A percentile compares a stretch with the other conserved stretches of the same genome.
phyloP scores from a whole-genome alignment of 768 basidiomycete genomes.

The Saitozyma sp. region DNA sequence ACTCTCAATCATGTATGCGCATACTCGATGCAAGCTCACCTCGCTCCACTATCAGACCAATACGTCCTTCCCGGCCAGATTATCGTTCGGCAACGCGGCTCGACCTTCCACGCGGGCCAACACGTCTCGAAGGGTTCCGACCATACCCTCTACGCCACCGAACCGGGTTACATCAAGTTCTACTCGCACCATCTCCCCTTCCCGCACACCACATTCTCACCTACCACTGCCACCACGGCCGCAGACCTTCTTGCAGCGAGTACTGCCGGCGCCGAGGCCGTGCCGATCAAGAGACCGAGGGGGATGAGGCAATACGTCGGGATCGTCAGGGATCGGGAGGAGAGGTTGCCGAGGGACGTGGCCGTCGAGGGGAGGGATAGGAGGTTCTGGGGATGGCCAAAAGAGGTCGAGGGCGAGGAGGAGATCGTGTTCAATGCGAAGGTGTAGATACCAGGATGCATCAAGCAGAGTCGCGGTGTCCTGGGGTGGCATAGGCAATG shows the following conservation, averaged over 20 bases:
- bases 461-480: no score
- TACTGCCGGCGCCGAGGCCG: conserved; percentile 57
- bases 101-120: conserved; percentile 88
- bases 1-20: background rate
- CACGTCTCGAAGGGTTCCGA: conserved; percentile 90
- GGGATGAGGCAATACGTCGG: conserved; percentile 60
- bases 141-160: conserved; percentile 87
- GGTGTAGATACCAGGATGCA: no score
- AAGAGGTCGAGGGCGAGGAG: conserved; percentile 1
- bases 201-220: conserved; percentile 13
- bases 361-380: conserved; percentile 73
- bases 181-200: conserved; percentile 58
- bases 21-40: background rate
- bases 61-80: conserved; percentile 92
- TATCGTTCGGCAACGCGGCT: conserved; percentile 90
- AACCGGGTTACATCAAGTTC: conserved; percentile 90
- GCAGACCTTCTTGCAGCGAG: conserved; percentile 57
- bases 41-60: conserved; percentile 64
- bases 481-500: no score
- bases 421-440: no score
- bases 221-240: conserved; percentile 6
- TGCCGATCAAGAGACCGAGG: conserved; percentile 54
- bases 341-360: conserved; percentile 83
- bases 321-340: conserved; percentile 75
- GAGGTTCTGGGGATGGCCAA: conserved; percentile 59